Evolutionary conservation across 1,284 basidiomycete genomes (phyloP).

Genomic region (Neolentinus lepideus): DNA sequence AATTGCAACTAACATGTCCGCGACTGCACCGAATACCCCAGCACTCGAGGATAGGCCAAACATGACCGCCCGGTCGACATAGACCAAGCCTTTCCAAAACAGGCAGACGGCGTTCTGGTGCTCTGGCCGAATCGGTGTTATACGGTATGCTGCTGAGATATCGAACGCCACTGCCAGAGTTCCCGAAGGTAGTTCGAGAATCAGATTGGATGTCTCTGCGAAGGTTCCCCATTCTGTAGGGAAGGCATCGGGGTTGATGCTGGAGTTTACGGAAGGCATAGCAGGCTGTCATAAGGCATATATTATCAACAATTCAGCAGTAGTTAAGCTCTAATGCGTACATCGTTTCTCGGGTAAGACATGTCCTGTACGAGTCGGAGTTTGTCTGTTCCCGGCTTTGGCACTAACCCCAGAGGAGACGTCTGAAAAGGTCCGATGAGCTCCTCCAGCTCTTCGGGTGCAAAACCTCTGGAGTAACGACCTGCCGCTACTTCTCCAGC

Average conservation of each 20-base stretch:
- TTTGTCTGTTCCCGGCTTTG: slow-evolving; percentile 21
- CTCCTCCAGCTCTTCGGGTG: slow-evolving; percentile 19
- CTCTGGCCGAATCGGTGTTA: slow-evolving; percentile 23
- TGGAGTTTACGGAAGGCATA: slow-evolving; percentile 20
- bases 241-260: slow-evolving; percentile 23
- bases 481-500: slow-evolving; percentile 21
- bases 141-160: slow-evolving; percentile 28
- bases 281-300: slow-evolving; percentile 4
- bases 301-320: too few species aligned
- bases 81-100: slow-evolving; percentile 20
- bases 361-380: slow-evolving; percentile 29
- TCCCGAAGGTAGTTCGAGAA: slow-evolving; percentile 20
- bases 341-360: slow-evolving; percentile 24
- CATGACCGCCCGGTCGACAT: slow-evolving; percentile 22
- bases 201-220: slow-evolving; percentile 9
- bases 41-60: slow-evolving; percentile 29
- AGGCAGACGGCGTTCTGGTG: slow-evolving; percentile 25
- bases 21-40: slow-evolving; percentile 29
- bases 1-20: slow-evolving; percentile 29
- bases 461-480: slow-evolving; percentile 23
- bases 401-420: slow-evolving; percentile 28
- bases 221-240: slow-evolving; percentile 29
- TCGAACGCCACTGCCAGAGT: slow-evolving; percentile 27
- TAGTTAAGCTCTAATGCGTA: neutral
- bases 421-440: slow-evolving; percentile 30